Percentiles rank a stretch among this genome's conserved stretches.
phyloP scores from a whole-genome alignment of 1,284 basidiomycete species.

The Pseudozyma sp. region DNA sequence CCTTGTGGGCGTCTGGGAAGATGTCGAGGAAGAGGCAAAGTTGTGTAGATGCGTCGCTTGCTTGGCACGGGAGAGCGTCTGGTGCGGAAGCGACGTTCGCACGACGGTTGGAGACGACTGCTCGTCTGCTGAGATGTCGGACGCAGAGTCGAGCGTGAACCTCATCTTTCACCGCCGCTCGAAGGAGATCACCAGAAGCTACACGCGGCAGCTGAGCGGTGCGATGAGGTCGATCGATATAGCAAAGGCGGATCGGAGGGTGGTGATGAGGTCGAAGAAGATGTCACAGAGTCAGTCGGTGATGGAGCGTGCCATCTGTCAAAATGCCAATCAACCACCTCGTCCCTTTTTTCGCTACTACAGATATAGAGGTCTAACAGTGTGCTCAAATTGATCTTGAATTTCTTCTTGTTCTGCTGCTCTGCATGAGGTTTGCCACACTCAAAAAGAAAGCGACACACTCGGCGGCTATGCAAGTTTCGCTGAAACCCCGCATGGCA shows the following conservation, averaged over 20 bases:
- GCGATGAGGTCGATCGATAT: background rate
- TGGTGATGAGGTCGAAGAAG: background rate
- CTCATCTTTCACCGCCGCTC: conserved; percentile 11
- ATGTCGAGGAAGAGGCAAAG: conserved; percentile 19
- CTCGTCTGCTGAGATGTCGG: conserved; percentile 37
- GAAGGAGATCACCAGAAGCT: background rate
- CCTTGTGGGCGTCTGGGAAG: conserved; percentile 17
- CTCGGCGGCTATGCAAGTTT: conserved; percentile 10
- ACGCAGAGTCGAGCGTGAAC: conserved; percentile 40
- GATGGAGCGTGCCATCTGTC: conserved; percentile 1
- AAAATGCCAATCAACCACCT: background rate
- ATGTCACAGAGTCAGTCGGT: background rate
- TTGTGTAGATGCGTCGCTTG: conserved; percentile 15
- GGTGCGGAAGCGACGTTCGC: conserved; percentile 27
- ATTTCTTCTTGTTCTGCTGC: too few relatives aligned
- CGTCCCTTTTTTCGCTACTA: too few relatives aligned
- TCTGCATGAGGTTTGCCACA: conserved; percentile 10
- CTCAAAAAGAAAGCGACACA: conserved; percentile 1
- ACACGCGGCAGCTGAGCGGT: background rate
- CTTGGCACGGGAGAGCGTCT: background rate
- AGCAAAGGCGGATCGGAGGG: background rate
- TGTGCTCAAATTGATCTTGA: too few relatives aligned
- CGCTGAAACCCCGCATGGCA: conserved; percentile 1
- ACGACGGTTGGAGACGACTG: conserved; percentile 23
- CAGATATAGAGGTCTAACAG: background rate